Conservation (phyloP, 2,329 filamentous ascomycete genomes). For the Pseudogymnoascus sp. region DNA sequence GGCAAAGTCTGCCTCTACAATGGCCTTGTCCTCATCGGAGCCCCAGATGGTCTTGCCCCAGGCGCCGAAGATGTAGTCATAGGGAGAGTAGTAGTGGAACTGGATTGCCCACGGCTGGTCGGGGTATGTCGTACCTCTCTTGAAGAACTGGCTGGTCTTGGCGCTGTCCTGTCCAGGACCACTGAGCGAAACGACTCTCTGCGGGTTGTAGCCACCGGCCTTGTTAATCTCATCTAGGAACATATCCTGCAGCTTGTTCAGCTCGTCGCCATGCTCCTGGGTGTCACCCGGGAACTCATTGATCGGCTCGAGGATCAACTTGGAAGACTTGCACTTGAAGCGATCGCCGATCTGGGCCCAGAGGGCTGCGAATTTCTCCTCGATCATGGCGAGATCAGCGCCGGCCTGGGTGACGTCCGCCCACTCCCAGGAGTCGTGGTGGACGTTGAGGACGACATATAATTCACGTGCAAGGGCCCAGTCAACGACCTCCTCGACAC, state of each 20-base stretch:
- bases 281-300: constrained; percentile 51
- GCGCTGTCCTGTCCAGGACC: constrained; percentile 43
- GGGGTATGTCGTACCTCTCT: constrained; percentile 39
- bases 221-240: constrained; percentile 48
- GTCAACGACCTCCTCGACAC: constrained; percentile 51
- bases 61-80: constrained; percentile 40
- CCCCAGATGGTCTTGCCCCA: constrained; percentile 58
- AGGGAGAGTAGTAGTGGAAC: constrained; percentile 55
- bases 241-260: constrained; percentile 50
- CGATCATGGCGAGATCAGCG: constrained; percentile 44
- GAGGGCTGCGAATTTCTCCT: constrained; percentile 48
- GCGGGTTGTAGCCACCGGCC: constrained; percentile 47
- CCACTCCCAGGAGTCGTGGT: constrained; percentile 55
- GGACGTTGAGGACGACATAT: constrained; percentile 50
- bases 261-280: constrained; percentile 40
- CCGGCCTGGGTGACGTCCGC: constrained; percentile 41
- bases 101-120: constrained; percentile 52
- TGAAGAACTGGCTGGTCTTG: constrained; percentile 50
- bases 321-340: constrained; percentile 46
- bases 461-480: constrained; percentile 44
- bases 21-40: constrained; percentile 44
- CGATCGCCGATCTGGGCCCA: constrained; percentile 52
- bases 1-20: constrained; percentile 42
- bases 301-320: constrained; percentile 51
- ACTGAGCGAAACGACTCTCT: constrained; percentile 49